Base-by-base conservation (phyloP, 768 basidiomycete species). In the Tephrocybe rancida region DNA sequence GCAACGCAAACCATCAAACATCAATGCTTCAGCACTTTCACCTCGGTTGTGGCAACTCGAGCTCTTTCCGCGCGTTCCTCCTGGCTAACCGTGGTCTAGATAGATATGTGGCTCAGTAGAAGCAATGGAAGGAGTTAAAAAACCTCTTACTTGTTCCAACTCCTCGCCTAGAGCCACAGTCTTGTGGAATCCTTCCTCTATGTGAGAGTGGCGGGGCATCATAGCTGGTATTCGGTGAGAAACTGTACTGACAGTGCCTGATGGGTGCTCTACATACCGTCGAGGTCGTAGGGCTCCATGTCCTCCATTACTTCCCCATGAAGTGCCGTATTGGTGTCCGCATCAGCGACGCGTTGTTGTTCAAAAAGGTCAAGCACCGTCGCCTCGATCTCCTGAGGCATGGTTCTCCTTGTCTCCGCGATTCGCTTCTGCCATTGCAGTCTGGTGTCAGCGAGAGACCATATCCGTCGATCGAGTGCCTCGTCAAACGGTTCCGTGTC, bases 401-500 rank as follows among this genome's bases (percentile, higher is more conserved):
- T 71, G 8, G 73, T 81, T 44, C 88, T 84, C 42, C 92, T 79
- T 52, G 81, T 82, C 44, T 81, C 80, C 21, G 87, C 86, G 34
- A 90, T 79, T 51, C 86, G 79, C 56, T 82, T 84, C 63, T 92
- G 85, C 84, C 84, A 91, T 58, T 86, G 80, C 47, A 92, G 70
- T 26, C 86, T 76, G 44, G 88, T 88, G 58, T 87, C 83, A 37
- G 88, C 85, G 18, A 94, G 68, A 0, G 87, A 86, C 87, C 88
- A 92, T 41, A 95, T 87, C 41, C 82, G 82, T 45, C 90, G 74
- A 65, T 95, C 93, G 27, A 96, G 80, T 2, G 83, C 84, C 68
- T 96, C 92, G 62, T 96, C 92, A 67, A 94, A 96, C 2, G 84
- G 79, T 62, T 94, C 90, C 59, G 84, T 82, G 39, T 85, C 85